Base-by-base conservation (phyloP, 2,329 filamentous ascomycete genomes). In the Dactylellina haptotyla region DNA sequence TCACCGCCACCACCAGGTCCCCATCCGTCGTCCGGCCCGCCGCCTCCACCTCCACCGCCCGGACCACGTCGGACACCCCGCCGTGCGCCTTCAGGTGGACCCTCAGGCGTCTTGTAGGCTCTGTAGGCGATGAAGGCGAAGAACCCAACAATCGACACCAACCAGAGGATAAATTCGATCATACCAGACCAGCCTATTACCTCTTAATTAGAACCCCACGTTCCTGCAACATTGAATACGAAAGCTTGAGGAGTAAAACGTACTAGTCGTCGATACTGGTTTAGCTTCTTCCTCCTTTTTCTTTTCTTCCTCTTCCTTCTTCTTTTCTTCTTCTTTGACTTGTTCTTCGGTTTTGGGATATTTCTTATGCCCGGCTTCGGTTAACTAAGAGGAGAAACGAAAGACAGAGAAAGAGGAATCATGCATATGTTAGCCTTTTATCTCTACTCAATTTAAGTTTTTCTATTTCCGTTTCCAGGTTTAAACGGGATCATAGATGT, bases 311-410 rank as follows among this genome's bases (percentile, higher is more conserved):
- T 67, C 56, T 14, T 51, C 58, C 14, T 48, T 50, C 12, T 64
- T 41, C 39, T 74, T 50, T n/a, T 62, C 56, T 54, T 67, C 56
- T 18, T 62, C 48, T 26, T 61, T 66, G 16, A 34, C 2, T 14
- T 62, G 54, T 46, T 67, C 63, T 32, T 74, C 57, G 4, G 39
- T 48, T 59, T 74, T 74, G 1, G 70, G 62, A 23, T 74, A 74
- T 41, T 67, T 66, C 30, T 74, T 67, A 25, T 74, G 70, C 3
- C 70, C 70, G 18, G 70, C 70, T 57, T 74, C 70, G 1, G 70
- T 74, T 23, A 74, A 67, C 67, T 72, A 41, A 54, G n/a, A n/a
- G 25, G 1, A 5, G 23, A 12, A 25, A 54, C 10, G n/a, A 39
- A 4, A 18, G 1, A 37, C 32, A 34, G 12, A 39, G 16, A 34